Evolutionary conservation across 805 yeast genomes (phyloP).

Genomic region (Torulaspora quercuum): DNA sequence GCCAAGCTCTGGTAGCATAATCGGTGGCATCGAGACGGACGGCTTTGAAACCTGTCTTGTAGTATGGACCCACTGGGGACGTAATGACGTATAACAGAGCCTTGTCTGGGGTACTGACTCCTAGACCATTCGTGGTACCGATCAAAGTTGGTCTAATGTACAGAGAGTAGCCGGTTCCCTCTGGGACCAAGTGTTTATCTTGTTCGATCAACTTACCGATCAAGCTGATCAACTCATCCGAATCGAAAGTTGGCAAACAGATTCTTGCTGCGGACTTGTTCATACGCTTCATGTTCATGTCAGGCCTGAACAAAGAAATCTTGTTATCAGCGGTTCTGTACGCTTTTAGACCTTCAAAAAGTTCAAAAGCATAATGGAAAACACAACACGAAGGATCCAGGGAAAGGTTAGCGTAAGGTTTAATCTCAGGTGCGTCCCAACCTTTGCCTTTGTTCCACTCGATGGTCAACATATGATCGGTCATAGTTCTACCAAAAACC

Average conservation of each 20-base stretch:
- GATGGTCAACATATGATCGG: slow-evolving; percentile 82
- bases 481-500: slow-evolving; percentile 71
- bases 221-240: slow-evolving; percentile 68
- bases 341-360: slow-evolving; percentile 95
- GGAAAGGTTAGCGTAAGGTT: slow-evolving; percentile 72
- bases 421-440: slow-evolving; percentile 86
- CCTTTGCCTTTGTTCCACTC: slow-evolving; percentile 78
- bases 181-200: slow-evolving; percentile 78
- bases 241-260: slow-evolving; percentile 82
- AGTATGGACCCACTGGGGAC: slow-evolving; percentile 97
- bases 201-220: slow-evolving; percentile 71
- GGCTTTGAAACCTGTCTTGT: slow-evolving; percentile 92
- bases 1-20: slow-evolving; percentile 98
- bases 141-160: slow-evolving; percentile 94
- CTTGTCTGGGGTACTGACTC: slow-evolving; percentile 76
- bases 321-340: slow-evolving; percentile 62
- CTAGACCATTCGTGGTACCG: slow-evolving; percentile 86
- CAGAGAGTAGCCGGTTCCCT: slow-evolving; percentile 82
- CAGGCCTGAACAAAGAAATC: slow-evolving; percentile 83
- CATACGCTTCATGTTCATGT: slow-evolving; percentile 89
- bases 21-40: slow-evolving; percentile 92
- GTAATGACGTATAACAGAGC: slow-evolving; percentile 85
- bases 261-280: slow-evolving; percentile 85
- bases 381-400: slow-evolving; percentile 89
- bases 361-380: slow-evolving; percentile 90